These are phyloP conservation scores for Lachancea sp. DNA, from an alignment of 805 yeast species.

Conservation along the genomic window DNA sequence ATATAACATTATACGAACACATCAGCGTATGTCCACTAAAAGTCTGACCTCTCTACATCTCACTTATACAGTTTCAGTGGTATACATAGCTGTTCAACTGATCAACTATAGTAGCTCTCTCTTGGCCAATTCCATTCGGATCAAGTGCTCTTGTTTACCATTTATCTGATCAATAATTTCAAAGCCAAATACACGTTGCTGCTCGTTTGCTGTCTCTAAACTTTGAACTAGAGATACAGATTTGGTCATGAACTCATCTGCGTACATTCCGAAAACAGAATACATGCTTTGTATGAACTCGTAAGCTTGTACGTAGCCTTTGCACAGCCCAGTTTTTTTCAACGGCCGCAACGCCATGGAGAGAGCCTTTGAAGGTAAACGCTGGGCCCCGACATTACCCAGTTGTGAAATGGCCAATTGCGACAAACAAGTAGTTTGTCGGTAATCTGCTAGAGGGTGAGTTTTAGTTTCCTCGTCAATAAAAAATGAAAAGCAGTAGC, in stretches of 20 bases:
- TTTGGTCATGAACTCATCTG: slow-evolving; percentile 7
- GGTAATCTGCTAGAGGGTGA: neutral
- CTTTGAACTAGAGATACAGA: neutral
- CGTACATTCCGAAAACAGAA: slow-evolving; percentile 1
- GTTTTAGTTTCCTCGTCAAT: neutral
- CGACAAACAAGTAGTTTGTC: slow-evolving; percentile 2
- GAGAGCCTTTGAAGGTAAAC: slow-evolving; percentile 4
- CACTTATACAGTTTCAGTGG: too few relatives aligned
- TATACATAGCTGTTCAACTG: too few relatives aligned
- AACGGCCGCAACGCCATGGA: neutral
- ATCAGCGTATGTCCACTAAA: neutral
- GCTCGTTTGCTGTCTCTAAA: neutral
- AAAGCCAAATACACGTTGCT: neutral
- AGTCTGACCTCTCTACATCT: too few relatives aligned
- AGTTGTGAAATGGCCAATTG: neutral
- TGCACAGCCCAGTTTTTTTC: neutral
- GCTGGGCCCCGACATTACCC: neutral
- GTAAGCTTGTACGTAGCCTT: neutral
- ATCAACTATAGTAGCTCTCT: neutral
- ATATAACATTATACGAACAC: too few relatives aligned
- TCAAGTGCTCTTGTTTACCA: slow-evolving; percentile 4
- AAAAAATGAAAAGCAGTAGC: slow-evolving; percentile 4
- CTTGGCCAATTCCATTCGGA: neutral
- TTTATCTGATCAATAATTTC: slow-evolving; percentile 2
- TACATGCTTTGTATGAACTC: slow-evolving; percentile 1